Evolutionary conservation across 176 grass and related monocot genomes (phyloP), one percentile per base, ranked within the genome.

Genomic region (Ampelocalamus luodianensis): DNA sequence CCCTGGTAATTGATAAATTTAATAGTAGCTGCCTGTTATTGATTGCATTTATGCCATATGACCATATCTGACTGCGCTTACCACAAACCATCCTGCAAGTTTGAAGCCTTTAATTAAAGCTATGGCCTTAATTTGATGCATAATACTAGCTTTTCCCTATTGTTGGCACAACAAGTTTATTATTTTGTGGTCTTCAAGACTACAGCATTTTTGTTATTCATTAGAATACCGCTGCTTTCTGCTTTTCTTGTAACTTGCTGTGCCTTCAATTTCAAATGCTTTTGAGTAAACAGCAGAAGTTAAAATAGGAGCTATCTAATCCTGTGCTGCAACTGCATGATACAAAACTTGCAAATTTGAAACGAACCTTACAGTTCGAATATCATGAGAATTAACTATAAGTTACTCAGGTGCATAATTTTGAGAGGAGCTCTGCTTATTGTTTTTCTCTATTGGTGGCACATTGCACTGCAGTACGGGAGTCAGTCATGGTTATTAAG

Each of bases 1-100:
- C 62, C 93, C 91, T 70, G 96, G 96, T 98, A 95, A 72, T 88
- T 75, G 20, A 82, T 88, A 68, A 13, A 14, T 71, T 68, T 42
- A 49, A 63, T 10, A 43, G 15, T 32, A 81, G 3, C 65, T 85
- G 77, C 5, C 45, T 74, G 40, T 13, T 44, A 16, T 54, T 18
- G 15, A 50, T 73, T 65, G 17, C 56, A 46, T 37, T 14, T 72
- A 26, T 83, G 26, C 23, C 40, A 70, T 77, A 44, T 12, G 38
- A 83, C 39, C 39, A 36, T 73, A 27, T 14, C 54, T 83, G 26
- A 38, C 42, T 49, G 20, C 17, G 17, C 51, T 71, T 68, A n/a
- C 45, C 48, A 39, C 44, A 80, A 80, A 80, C n/a, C 22, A 32
- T 20, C n/a, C 40, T 82, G 22, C 49, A 71, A 71, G 37, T 82